Percentiles rank a stretch among this genome's conserved stretches.
These are phyloP conservation scores for Raddia guianensis DNA, from an alignment of 176 grass and related monocot genomes.

Conservation along the genomic window DNA sequence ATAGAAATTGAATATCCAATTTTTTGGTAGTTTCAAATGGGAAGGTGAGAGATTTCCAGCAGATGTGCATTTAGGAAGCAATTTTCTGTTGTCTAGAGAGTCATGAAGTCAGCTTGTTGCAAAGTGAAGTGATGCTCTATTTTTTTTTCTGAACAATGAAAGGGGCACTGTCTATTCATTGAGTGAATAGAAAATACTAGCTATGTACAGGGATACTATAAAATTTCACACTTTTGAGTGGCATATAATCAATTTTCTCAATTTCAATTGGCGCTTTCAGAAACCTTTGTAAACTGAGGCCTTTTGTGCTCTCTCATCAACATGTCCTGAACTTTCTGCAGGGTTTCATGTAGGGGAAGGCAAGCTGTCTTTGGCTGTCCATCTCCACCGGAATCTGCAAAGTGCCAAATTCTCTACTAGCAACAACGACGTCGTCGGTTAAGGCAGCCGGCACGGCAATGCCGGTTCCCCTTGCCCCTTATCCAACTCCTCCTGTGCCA, in stretches of 20 bases:
- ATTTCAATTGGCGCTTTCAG: background rate
- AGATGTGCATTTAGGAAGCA: constrained; percentile 1
- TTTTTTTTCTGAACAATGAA: too few species aligned
- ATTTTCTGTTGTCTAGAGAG: background rate
- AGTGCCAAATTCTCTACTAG: background rate
- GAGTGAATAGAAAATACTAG: too few species aligned
- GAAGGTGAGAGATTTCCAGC: constrained; percentile 1
- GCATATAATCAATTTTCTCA: too few species aligned
- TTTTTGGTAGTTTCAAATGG: constrained; percentile 9
- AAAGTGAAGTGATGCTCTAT: background rate
- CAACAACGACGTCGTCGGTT: constrained; percentile 30
- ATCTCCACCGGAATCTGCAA: constrained; percentile 11
- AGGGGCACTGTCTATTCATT: too few species aligned
- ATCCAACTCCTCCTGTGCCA: constrained; percentile 71
- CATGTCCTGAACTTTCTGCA: constrained; percentile 12
- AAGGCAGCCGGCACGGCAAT: constrained; percentile 69
- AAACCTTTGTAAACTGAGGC: constrained; percentile 7
- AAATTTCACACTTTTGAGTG: too few species aligned
- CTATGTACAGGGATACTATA: too few species aligned
- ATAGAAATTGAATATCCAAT: background rate
- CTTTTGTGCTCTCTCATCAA: constrained; percentile 25
- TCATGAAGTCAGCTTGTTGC: background rate
- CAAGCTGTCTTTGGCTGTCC: constrained; percentile 8
- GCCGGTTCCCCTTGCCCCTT: constrained; percentile 94
- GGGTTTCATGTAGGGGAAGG: constrained; percentile 52